Conservation (phyloP, 306 rosid species). For the Sindora glabra region DNA sequence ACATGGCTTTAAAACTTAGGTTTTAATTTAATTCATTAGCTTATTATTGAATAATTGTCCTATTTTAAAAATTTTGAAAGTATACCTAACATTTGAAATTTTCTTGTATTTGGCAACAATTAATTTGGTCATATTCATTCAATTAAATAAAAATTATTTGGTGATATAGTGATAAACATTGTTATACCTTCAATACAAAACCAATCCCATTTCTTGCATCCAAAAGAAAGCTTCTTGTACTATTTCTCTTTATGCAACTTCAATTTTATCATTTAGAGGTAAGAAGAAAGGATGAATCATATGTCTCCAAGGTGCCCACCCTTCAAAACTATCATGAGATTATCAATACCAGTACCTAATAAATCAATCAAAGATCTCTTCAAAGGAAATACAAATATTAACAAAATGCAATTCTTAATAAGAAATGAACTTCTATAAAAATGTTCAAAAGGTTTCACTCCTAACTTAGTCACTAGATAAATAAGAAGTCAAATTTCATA, state of each 20-base stretch:
- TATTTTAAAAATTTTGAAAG: neutral
- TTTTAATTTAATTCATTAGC: neutral
- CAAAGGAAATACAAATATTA: neutral
- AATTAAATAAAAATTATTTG: neutral
- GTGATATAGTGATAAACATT: neutral
- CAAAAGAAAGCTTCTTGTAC: neutral
- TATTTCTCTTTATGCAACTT: neutral
- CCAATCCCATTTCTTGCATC: neutral
- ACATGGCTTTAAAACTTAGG: neutral
- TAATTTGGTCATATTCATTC: neutral
- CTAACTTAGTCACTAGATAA: neutral
- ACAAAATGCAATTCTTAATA: neutral
- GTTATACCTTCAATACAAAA: neutral
- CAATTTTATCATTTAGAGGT: neutral
- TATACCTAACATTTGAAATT: neutral
- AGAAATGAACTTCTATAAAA: neutral
- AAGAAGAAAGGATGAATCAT: neutral
- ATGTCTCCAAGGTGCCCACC: neutral
- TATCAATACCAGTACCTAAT: too few relatives aligned
- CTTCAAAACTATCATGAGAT: neutral
- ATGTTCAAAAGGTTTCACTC: neutral
- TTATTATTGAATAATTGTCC: neutral
- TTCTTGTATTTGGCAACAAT: neutral
- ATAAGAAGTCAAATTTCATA: neutral
- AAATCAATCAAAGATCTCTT: neutral